Base-by-base conservation (phyloP, 768 basidiomycete species). In the Serendipita indica region DNA sequence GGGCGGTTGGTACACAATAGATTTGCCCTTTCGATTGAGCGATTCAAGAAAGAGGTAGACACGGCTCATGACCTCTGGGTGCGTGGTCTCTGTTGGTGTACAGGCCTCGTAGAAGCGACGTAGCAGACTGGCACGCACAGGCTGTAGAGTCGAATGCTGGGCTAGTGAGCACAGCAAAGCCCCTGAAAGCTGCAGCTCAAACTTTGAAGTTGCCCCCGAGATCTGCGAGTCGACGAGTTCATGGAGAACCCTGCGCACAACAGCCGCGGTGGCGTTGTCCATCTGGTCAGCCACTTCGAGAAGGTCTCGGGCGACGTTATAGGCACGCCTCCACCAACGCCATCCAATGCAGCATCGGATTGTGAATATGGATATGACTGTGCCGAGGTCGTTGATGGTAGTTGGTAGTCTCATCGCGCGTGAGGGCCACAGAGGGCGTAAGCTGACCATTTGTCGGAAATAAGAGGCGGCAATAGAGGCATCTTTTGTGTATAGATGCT, bases 301-400 rank as follows among this genome's bases (percentile, higher is more conserved):
- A 18, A 54, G 49, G 7, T 54, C 49, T 1, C 16, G 22, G 7
- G 16, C 49, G 32, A 54, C 49, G 22, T n/a, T n/a, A 28, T 54
- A 54, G 3, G 25, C 49, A 25, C 49, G 49, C 25, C 32, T 28
- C 49, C 49, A 54, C 49, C 49, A 54, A 1, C 49, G 10, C 49
- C 49, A 54, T 16, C 25, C 30, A 7, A 54, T 54, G 32, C 49
- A 54, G 32, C 49, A 54, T 20, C 49, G 49, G n/a, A 54, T 18
- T 7, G 32, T 54, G 49, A 54, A 54, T 10, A 54, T 30, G 7
- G 30, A 54, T 7, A 10, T 18, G 32, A 54, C 32, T n/a, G 32
- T 54, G 12, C 5, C 22, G 12, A 28, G 49, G 10, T 2, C 49
- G 7, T 20, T 22, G 49, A 54, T 54, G 32, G 49, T n/a, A 27